Evolutionary conservation across 106 monocot genomes (phyloP).

Genomic region (Allium cepa): DNA sequence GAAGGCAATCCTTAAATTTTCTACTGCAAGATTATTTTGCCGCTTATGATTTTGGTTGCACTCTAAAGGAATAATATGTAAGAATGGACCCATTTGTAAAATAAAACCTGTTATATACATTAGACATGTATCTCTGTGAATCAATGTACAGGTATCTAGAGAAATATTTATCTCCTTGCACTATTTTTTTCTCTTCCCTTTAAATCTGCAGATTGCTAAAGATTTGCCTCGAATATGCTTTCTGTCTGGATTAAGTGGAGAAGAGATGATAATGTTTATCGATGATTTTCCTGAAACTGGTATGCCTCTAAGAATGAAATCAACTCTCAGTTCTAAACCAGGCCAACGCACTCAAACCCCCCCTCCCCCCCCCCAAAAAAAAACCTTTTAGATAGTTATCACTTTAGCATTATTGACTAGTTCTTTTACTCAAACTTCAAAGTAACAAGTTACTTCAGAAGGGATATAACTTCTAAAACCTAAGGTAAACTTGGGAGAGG

Average conservation of each 20-base stretch:
- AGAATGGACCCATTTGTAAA: neutral
- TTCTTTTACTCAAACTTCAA: too few species aligned
- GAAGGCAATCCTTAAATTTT: slow-evolving; percentile 23
- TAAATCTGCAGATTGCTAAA: slow-evolving; percentile 37
- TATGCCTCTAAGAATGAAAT: slow-evolving; percentile 11
- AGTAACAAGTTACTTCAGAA: too few species aligned
- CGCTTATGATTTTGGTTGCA: neutral
- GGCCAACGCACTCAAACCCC: too few species aligned
- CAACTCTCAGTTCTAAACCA: too few species aligned
- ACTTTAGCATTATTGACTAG: too few species aligned
- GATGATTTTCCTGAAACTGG: slow-evolving; percentile 85
- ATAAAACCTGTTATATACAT: neutral
- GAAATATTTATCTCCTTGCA: neutral
- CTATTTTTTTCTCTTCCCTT: neutral
- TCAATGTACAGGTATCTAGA: neutral
- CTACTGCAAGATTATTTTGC: neutral
- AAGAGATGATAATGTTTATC: slow-evolving; percentile 96
- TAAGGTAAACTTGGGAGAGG: too few species aligned
- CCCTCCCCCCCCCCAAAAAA: too few species aligned
- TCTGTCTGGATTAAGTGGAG: slow-evolving; percentile 83
- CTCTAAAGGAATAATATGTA: neutral
- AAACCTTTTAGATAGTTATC: too few species aligned
- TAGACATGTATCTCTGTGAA: neutral
- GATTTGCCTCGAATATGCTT: slow-evolving; percentile 83
- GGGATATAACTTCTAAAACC: too few species aligned